phyloP scores from a whole-genome alignment of 306 rosid genomes.

The Quercus wislizeni region DNA sequence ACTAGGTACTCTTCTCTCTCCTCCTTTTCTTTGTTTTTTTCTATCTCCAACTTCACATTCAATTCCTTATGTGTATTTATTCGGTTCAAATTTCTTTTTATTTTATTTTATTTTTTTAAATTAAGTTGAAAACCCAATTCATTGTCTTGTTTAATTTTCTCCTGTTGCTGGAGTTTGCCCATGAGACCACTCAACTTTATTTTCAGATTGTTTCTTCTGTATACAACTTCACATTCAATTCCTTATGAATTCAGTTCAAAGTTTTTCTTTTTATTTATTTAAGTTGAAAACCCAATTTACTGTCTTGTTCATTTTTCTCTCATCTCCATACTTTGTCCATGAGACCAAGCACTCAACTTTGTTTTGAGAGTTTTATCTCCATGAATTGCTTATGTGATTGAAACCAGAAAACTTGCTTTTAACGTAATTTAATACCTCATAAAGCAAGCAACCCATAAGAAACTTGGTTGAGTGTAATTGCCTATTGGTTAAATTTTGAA shows the following conservation, averaged over 20 bases:
- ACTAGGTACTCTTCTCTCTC: constrained; percentile 42
- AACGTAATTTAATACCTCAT: not conserved
- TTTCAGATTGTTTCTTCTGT: too few relatives aligned
- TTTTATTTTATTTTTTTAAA: not conserved
- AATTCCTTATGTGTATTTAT: too few relatives aligned
- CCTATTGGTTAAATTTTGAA: not conserved
- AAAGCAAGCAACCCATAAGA: not conserved
- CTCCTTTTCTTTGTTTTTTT: not conserved
- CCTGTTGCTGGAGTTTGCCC: not conserved
- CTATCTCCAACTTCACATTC: not conserved
- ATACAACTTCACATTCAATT: too few relatives aligned
- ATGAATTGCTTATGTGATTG: not conserved
- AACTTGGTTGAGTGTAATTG: not conserved
- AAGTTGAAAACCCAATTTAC: too few relatives aligned
- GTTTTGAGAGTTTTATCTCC: not conserved
- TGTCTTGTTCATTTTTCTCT: too few relatives aligned
- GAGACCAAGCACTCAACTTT: not conserved
- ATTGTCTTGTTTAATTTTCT: not conserved
- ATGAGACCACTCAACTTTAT: not conserved
- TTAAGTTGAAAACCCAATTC: not conserved
- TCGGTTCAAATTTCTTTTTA: not conserved
- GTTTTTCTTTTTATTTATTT: too few relatives aligned
- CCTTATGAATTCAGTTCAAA: too few relatives aligned
- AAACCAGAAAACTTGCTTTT: not conserved
- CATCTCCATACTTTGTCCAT: too few relatives aligned